Evolutionary conservation across 176 grass and related monocot genomes (phyloP), one percentile per base, ranked within the genome.

Genomic region (Guadua angustifolia): DNA sequence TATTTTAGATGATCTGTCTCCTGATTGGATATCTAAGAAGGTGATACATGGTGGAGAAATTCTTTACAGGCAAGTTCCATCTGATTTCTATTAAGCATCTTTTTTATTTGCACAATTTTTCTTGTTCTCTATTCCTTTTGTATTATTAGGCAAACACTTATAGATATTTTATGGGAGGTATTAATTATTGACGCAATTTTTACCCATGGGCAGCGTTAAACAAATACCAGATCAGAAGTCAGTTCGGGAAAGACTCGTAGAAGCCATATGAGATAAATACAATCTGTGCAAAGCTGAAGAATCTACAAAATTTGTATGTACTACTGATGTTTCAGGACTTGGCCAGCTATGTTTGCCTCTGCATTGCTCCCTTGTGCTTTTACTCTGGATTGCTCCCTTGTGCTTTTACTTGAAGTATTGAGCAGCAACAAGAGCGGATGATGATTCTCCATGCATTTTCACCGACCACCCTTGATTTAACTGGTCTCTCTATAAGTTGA

Each of bases 1-100:
- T 74, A 82, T 93, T 78, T 69, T 99, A 47, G 89, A 99, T 62
- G 72, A 87, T 60, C 43, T 99, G 61, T 86, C 86, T 84, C 91
- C 97, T 63, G 83, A 91, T 83, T 99, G 86, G 89, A 96, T 99
- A 73, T 86, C 70, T 73, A 99, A 92, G 80, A 87, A 89, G 82
- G 56, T 83, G 77, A 49, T 83, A 43, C 62, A 64, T 36, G 81
- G 73, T 73, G 91, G 87, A 73, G 93, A 99, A 87, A 80, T 85
- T 69, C 63, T 95, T 66, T 99, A 99, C 84, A 90, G 97, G 97
- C 66, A 94, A 91, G 87, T 92, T 60, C 16, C 19, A 18, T 71
- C 9, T 39, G 51, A 36, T 13, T 7, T 68, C 32, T 74, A 43
- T 55, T 49, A 8, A 68, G 42, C 39, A 40, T 81, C 9, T 5